Evolutionary conservation across 257 asterid species (phyloP), one percentile per base, ranked within the genome.

Genomic region (Salvia splendens): DNA sequence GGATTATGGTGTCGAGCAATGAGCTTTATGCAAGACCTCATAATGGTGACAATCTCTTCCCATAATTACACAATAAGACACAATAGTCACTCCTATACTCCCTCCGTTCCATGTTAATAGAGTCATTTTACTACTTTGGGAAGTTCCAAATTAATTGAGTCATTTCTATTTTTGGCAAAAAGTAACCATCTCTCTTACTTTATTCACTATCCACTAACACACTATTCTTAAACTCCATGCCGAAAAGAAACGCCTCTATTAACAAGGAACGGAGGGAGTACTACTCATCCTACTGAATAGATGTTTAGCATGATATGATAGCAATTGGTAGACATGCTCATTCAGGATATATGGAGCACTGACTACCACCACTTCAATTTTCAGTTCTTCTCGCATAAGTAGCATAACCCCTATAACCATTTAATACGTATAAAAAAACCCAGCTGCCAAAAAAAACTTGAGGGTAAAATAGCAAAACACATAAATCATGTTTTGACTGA

Each of bases 391-490:
- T 54, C 30, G 30, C 30, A 24, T 24, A 24, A 24, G 30, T 24
- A 24, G 30, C 30, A 24, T 24, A 24, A 24, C 30, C 30, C 36
- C 8, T 8, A 15, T 33, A 57, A 7, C 12, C 45, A 57, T 57
- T 45, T 6, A n/a, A 33, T n/a, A 57, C 46, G 46, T 38, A 42
- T 52, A 2, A 41, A 4, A 4, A 12, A 35, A 7, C 11, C 17
- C 55, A 41, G 47, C 56, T 30, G 16, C 57, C 2, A 33, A 56
- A 10, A 10, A 4, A 48, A 57, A 24, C 55, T 56, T 10, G 33
- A 68, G 33, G 36, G 8, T 9, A 45, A 9, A 56, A 41, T 45
- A 68, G 56, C 57, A 67, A 42, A 57, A 33, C 7, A 53, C 5
- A 20, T 17, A 16, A 12, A 53, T 33, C 43, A 53, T 20, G 36